These are phyloP conservation scores for Pycnococcus provasolii DNA, from an alignment of 139 green algal genomes.

Conservation along the genomic window DNA sequence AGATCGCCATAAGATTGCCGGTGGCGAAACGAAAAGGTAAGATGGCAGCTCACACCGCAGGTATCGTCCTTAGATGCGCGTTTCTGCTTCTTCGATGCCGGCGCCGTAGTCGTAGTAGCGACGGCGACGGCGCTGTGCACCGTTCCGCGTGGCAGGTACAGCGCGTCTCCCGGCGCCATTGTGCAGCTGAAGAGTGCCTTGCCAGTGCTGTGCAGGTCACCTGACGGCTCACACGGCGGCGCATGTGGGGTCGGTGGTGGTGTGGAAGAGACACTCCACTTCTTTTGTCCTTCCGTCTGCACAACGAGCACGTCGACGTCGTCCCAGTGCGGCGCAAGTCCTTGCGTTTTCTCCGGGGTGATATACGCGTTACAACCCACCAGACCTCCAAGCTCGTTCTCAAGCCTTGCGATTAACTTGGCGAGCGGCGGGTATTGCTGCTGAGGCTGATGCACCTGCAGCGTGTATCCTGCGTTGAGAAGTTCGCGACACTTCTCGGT, in stretches of 20 bases:
- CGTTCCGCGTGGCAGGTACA: conserved; percentile 72
- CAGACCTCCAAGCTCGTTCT: conserved; percentile 53
- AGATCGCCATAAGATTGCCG: too few species aligned
- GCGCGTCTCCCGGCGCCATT: conserved; percentile 59
- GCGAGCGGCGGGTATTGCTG: conserved; percentile 43
- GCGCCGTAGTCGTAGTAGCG: too few species aligned
- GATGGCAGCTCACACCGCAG: too few species aligned
- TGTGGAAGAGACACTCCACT: conserved; percentile 54
- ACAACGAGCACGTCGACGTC: conserved; percentile 72
- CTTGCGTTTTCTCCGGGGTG: conserved; percentile 41
- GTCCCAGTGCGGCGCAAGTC: conserved; percentile 68
- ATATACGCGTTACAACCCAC: conserved; percentile 70
- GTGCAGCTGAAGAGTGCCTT: conserved; percentile 47
- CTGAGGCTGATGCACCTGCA: conserved; percentile 70
- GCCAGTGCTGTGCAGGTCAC: conserved; percentile 37
- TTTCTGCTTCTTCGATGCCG: too few species aligned
- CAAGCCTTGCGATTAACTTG: conserved; percentile 45
- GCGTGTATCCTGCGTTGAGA: neutral
- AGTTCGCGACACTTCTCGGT: too few species aligned
- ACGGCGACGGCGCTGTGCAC: conserved; percentile 53
- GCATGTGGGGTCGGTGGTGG: conserved; percentile 25
- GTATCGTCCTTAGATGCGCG: too few species aligned
- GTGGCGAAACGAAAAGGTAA: too few species aligned
- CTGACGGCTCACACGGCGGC: conserved; percentile 40
- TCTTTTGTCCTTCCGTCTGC: conserved; percentile 64